Evolutionary conservation across 148 eudicot species (phyloP).

Genomic region (Dianthus caryophyllus): DNA sequence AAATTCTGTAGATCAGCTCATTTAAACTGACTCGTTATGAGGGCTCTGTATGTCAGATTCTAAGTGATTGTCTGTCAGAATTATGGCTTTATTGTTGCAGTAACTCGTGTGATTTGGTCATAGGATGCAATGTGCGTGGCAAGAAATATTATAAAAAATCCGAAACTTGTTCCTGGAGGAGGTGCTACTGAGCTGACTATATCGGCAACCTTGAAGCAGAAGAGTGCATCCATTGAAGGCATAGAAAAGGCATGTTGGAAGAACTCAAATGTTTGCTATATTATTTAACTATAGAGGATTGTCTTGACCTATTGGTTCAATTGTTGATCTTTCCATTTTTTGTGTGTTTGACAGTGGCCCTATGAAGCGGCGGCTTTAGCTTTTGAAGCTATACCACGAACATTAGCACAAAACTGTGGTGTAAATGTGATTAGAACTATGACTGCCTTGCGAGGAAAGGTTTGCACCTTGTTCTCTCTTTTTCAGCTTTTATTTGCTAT

Average conservation of each 20-base stretch:
- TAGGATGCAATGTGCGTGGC: slow-evolving; percentile 96
- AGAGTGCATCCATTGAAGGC: slow-evolving; percentile 88
- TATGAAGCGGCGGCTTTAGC: slow-evolving; percentile 98
- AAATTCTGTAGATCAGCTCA: background rate
- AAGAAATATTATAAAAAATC: slow-evolving; percentile 86
- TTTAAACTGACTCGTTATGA: background rate
- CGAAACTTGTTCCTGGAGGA: slow-evolving; percentile 95
- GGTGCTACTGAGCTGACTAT: slow-evolving; percentile 91
- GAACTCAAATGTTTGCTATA: background rate
- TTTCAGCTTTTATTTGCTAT: background rate
- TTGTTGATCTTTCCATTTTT: background rate
- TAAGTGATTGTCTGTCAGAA: background rate
- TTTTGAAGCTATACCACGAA: slow-evolving; percentile 92
- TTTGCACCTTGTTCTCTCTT: slow-evolving; percentile 9
- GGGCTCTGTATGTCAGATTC: background rate
- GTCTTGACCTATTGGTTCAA: background rate
- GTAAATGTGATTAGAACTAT: slow-evolving; percentile 90
- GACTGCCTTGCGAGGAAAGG: slow-evolving; percentile 97
- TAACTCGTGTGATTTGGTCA: slow-evolving; percentile 8
- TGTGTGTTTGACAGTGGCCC: slow-evolving; percentile 65
- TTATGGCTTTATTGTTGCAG: background rate
- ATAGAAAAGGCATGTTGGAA: slow-evolving; percentile 59
- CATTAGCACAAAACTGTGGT: slow-evolving; percentile 96
- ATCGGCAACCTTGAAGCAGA: slow-evolving; percentile 83
- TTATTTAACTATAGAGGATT: background rate